Evolutionary conservation across 768 basidiomycete species (phyloP).

Genomic region (Mycena rosella): DNA sequence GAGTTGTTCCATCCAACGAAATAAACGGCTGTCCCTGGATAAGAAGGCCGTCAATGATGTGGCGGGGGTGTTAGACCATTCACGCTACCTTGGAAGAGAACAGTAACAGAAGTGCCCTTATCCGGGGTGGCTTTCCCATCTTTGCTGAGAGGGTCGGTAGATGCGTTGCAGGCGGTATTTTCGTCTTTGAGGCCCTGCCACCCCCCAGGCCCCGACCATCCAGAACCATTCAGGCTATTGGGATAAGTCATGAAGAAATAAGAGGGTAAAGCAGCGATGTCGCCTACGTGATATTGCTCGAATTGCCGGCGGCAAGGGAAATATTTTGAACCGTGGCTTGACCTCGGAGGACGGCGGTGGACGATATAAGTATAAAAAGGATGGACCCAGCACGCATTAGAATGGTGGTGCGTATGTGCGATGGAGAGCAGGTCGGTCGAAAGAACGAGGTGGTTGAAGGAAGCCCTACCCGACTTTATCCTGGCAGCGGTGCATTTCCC

Average conservation of each 20-base stretch:
- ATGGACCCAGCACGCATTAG: too few relatives aligned
- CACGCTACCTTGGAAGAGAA: slow-evolving; percentile 6
- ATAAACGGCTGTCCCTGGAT: not conserved
- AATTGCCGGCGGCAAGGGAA: too few relatives aligned
- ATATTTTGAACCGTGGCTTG: too few relatives aligned
- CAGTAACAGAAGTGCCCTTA: not conserved
- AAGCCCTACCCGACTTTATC: too few relatives aligned
- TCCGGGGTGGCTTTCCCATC: not conserved
- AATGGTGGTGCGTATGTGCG: too few relatives aligned
- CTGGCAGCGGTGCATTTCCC: too few relatives aligned
- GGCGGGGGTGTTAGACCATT: not conserved
- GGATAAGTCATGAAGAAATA: not conserved
- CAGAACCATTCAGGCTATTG: not conserved
- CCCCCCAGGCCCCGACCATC: not conserved
- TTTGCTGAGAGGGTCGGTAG: not conserved
- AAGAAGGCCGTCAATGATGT: not conserved
- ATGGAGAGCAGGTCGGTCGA: too few relatives aligned
- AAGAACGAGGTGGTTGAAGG: too few relatives aligned
- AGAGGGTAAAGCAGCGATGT: not conserved
- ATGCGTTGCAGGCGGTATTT: not conserved
- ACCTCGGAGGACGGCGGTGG: too few relatives aligned
- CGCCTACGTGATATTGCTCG: slow-evolving; percentile 4
- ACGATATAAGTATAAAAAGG: too few relatives aligned
- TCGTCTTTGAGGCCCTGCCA: not conserved
- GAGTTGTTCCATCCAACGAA: slow-evolving; percentile 14